A percentile compares a stretch with the other conserved stretches of the same genome.
Conservation (phyloP, 2,329 filamentous ascomycete species). For the Phialophora expanda region DNA sequence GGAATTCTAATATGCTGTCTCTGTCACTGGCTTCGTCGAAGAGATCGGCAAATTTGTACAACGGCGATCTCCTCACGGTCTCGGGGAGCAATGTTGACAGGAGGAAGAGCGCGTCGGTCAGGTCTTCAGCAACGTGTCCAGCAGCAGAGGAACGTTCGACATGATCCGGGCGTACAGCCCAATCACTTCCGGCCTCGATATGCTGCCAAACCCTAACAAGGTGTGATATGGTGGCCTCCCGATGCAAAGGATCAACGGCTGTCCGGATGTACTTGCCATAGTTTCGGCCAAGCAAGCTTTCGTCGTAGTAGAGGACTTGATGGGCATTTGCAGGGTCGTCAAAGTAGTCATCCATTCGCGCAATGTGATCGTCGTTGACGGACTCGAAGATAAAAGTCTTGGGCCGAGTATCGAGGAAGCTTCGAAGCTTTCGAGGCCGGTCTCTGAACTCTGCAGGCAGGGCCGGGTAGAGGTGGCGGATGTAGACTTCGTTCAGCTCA, state of each 20-base stretch:
- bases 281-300: not conserved
- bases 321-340: constrained; percentile 12
- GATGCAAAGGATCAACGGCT: constrained; percentile 10
- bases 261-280: constrained; percentile 10
- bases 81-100: constrained; percentile 10
- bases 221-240: constrained; percentile 6
- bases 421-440: constrained; percentile 5
- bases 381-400: constrained; percentile 12
- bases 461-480: constrained; percentile 1
- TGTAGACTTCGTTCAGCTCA: constrained; percentile 11
- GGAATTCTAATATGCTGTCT: constrained; percentile 9
- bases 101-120: constrained; percentile 4
- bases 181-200: constrained; percentile 7
- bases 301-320: constrained; percentile 16
- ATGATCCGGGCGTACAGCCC: not conserved
- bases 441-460: not conserved
- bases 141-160: constrained; percentile 3
- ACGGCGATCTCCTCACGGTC: constrained; percentile 4
- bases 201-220: constrained; percentile 17
- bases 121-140: constrained; percentile 7
- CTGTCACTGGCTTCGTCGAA: constrained; percentile 18
- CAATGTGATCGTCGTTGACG: constrained; percentile 18
- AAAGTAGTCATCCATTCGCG: constrained; percentile 16
- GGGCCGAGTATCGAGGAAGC: constrained; percentile 9
- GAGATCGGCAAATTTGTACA: constrained; percentile 18